Percentiles rank a stretch among this genome's conserved stretches.
These are phyloP conservation scores for Thamnidium elegans DNA, from an alignment of 192 early-diverging fungal species.

Conservation along the genomic window DNA sequence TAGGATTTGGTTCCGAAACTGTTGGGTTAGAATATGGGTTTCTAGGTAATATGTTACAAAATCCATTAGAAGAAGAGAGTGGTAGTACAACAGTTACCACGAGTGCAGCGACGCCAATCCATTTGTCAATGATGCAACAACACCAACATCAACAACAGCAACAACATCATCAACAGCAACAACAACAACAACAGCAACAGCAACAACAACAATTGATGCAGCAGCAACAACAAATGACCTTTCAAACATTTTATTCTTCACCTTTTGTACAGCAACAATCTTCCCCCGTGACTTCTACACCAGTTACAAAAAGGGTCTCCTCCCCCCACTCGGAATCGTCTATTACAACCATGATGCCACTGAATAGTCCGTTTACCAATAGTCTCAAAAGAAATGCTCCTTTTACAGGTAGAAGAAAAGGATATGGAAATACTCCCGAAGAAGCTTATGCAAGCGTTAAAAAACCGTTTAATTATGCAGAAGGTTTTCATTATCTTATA, in stretches of 20 bases:
- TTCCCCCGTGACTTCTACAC: conserved; percentile 4
- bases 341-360: conserved; percentile 2
- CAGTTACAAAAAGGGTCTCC: neutral
- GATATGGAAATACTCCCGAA: conserved; percentile 44
- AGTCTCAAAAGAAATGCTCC: conserved; percentile 7
- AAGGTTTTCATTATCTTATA: conserved; percentile 92
- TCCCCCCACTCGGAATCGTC: neutral
- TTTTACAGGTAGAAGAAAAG: conserved; percentile 17
- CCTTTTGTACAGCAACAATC: neutral
- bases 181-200: neutral
- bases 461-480: conserved; percentile 87
- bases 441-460: conserved; percentile 79
- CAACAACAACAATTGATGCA: neutral
- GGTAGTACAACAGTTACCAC: conserved; percentile 11
- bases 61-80: conserved; percentile 32
- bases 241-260: neutral
- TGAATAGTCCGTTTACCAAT: neutral
- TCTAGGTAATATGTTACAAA: conserved; percentile 83
- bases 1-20: conserved; percentile 84
- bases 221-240: neutral
- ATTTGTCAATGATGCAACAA: neutral
- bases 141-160: neutral
- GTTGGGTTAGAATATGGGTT: conserved; percentile 87
- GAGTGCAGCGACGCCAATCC: conserved; percentile 2
- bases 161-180: too few species aligned